Evolutionary conservation across 179 eudicot species (phyloP), one percentile per base, ranked within the genome.

Genomic region (Gypsophila paniculata): DNA sequence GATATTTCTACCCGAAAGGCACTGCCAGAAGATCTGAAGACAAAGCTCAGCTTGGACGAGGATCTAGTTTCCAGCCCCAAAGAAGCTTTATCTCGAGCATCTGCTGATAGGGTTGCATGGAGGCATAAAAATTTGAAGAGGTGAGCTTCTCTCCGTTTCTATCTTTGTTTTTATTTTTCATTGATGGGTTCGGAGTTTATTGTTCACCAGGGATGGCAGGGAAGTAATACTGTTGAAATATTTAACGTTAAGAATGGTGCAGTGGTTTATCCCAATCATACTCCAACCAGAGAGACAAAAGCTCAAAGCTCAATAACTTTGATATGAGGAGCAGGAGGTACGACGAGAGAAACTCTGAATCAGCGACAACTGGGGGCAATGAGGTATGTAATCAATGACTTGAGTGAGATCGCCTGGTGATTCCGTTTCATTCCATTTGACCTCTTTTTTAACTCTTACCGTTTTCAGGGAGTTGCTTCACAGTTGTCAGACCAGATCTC

Each of bases 401-500:
- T 10, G 69, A 21, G 19, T 77, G 38, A 39, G 68, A 23, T 39
- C 34, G 23, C 15, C 68, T 36, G 6, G 23, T 18, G 19, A 63
- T 74, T 64, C 1, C 21, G 12, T 53, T 53, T 21, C 53, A n/a
- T 42, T 48, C 53, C n/a, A 32, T 66, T 48, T 58, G 38, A 54
- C 49, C 12, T 19, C 53, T 3, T 60, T 74, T 17, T 38, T 49
- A 3, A 17, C 26, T 59, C 39, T 59, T 67, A n/a, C 52, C 29
- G 23, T 36, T 73, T 75, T 65, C 65, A 88, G 92, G 98, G 93
- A 52, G 85, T 76, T 61, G 71, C 80, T 52, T 63, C 86, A 4
- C 91, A 84, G 17, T 86, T 92, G 49, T 92, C 94, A 12, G 98
- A 92, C 69, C 96, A 92, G 67, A 92, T 92, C 18, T 88, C 91